phyloP scores from a whole-genome alignment of 257 asterid genomes.

The Voacanga thouarsii region DNA sequence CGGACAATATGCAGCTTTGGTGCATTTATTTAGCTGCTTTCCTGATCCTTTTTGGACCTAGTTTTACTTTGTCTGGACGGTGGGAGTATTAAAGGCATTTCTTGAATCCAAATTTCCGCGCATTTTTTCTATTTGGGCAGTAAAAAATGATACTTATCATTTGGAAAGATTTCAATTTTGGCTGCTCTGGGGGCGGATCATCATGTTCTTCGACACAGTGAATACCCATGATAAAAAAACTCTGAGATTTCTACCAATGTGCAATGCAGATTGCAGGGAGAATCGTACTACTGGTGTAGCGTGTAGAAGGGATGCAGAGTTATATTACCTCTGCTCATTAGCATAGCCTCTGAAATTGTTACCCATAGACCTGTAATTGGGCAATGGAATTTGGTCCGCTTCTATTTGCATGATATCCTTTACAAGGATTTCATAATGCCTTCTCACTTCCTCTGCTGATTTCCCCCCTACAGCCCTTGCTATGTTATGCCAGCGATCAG shows the following conservation, averaged over 20 bases:
- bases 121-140: neutral
- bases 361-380: conserved; percentile 26
- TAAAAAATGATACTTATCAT: neutral
- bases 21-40: neutral
- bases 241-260: neutral
- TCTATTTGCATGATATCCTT: conserved; percentile 41
- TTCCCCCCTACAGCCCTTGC: conserved; percentile 44
- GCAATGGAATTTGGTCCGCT: conserved; percentile 32
- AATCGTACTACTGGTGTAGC: too few relatives aligned
- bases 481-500: conserved; percentile 42
- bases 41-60: neutral
- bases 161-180: neutral
- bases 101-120: neutral
- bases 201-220: too few relatives aligned
- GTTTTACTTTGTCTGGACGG: neutral
- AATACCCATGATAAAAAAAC: neutral
- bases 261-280: neutral
- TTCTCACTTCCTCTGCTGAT: conserved; percentile 38
- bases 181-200: neutral
- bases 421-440: conserved; percentile 41
- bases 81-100: neutral
- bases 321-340: conserved; percentile 32
- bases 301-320: neutral
- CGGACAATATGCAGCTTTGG: neutral
- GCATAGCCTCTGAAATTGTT: conserved; percentile 23